Evolutionary conservation across 2,329 filamentous ascomycete genomes (phyloP), one percentile per base, ranked within the genome.

Genomic region (Penicillium sp.): DNA sequence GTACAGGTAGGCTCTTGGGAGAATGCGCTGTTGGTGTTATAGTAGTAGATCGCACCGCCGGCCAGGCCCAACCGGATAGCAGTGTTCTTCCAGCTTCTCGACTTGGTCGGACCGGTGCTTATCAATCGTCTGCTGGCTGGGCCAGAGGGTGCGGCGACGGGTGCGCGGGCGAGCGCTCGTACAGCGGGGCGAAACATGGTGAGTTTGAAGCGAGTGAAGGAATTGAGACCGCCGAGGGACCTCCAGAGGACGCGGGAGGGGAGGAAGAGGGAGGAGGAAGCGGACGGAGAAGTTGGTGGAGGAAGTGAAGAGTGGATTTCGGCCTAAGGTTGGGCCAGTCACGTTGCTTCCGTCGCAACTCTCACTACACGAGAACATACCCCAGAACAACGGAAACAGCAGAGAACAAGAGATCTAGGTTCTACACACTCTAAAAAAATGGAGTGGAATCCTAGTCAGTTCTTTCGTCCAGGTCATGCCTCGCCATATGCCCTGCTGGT

Each of bases 1-100:
- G 63, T 83, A 96, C 92, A 83, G 64, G 83, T 76, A 31, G 87
- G 84, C 74, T 95, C 88, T 67, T 97, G 91, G 14, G 92, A 90
- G 74, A 97, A 97, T 19, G 91, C 81, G 50, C 87, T 84, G 68
- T 88, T 93, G 7, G 92, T 97, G 79, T 92, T 96, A 75, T 97
- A 99, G 76, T 90, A 97, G 78, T 97, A 99, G 46, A 97, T 78
- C 42, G 88, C 86, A 18, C 83, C 91, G 55, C 80, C 81, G 0
- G 91, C 92, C 52, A 94, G 71, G 61, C 86, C 90, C 84, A 91
- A 88, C 78, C 93, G 84, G 66, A 84, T 72, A 3, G 81, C 82
- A 48, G 86, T 81, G 72, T 86, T 88, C 82, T 92, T 96, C 90
- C 91, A 96, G 71, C 87, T 89, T 72, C 91, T 80, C 66, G 85